A percentile compares a stretch with the other conserved stretches of the same genome.
phyloP scores from a whole-genome alignment of 2,329 filamentous ascomycete species.

The Colletotrichum gigasporum region DNA sequence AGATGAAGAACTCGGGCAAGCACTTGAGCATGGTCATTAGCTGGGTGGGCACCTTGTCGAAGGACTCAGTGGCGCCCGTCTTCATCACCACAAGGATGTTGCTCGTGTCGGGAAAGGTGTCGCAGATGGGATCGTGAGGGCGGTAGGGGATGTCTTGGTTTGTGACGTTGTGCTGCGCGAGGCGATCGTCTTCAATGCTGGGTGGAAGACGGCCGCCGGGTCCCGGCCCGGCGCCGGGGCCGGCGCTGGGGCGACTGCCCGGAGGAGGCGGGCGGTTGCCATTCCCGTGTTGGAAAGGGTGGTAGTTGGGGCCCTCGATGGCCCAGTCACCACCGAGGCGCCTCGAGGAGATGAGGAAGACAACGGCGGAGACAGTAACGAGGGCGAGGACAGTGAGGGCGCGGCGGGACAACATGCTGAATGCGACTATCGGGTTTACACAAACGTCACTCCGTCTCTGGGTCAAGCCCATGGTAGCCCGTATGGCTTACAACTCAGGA shows the following conservation, averaged over 20 bases:
- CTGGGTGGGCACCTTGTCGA: conserved; percentile 61
- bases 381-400: conserved; percentile 38
- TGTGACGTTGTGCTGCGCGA: conserved; percentile 15
- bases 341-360: conserved; percentile 44
- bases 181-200: conserved; percentile 3
- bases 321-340: conserved; percentile 41
- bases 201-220: background rate
- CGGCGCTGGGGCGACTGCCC: conserved; percentile 30
- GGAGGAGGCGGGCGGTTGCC: conserved; percentile 1
- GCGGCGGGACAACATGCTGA: conserved; percentile 41
- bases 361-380: conserved; percentile 38
- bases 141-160: conserved; percentile 31
- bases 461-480: conserved; percentile 24
- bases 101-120: conserved; percentile 53
- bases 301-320: conserved; percentile 40
- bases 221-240: background rate
- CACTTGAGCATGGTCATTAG: conserved; percentile 62
- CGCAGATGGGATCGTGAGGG: conserved; percentile 43
- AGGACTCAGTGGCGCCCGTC: conserved; percentile 65
- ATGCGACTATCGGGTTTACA: conserved; percentile 13
- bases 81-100: conserved; percentile 63
- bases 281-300: conserved; percentile 23
- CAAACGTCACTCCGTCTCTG: conserved; percentile 22
- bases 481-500: background rate
- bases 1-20: conserved; percentile 62